Base-by-base conservation (phyloP, 345 rosid species). In the Triadica sebifera region DNA sequence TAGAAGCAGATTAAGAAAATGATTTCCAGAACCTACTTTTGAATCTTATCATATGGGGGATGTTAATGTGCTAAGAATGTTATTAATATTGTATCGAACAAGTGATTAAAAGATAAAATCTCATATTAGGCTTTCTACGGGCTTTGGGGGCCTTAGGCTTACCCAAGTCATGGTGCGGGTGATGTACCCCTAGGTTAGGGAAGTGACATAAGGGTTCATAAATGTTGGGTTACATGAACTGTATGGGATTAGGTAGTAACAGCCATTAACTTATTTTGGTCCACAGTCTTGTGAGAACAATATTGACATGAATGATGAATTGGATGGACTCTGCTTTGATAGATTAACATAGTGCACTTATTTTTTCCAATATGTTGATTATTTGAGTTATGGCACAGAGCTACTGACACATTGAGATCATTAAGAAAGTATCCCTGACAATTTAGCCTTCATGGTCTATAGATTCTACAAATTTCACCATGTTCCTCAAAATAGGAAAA, bases 311-410 rank as follows among this genome's bases (percentile, higher is more conserved):
- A 57, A 43, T 56, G 19, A 49, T 61, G 20, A 17, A 47, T 24
- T 49, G 24, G 34, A 67, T 49, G 29, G 25, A n/a, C 24, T 45
- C 56, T 43, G 50, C 45, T 49, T 29, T 47, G 10, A 59, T 9
- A n/a, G 45, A 34, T 46, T 22, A 46, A 43, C 19, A 59, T 70
- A 7, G 0, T 56, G 51, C 37, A 71, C 45, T 73, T 62, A 3
- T 19, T 20, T 29, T 62, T 12, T 73, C 15, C 70, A 73, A 37
- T 56, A 12, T 62, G 16, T 37, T 61, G 51, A 10, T 76, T 76
- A 24, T 59, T 51, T 68, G 73, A 61, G 71, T 22, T 38, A 52
- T 58, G 13, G 25, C 37, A 58, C 50, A 46, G 34, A 20, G 39
- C 3, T 53, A 20, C 34, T 61, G 41, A 41, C 11, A 38, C n/a